Base-by-base conservation (phyloP, 441 rosid species). In the Lepidium campestre region DNA sequence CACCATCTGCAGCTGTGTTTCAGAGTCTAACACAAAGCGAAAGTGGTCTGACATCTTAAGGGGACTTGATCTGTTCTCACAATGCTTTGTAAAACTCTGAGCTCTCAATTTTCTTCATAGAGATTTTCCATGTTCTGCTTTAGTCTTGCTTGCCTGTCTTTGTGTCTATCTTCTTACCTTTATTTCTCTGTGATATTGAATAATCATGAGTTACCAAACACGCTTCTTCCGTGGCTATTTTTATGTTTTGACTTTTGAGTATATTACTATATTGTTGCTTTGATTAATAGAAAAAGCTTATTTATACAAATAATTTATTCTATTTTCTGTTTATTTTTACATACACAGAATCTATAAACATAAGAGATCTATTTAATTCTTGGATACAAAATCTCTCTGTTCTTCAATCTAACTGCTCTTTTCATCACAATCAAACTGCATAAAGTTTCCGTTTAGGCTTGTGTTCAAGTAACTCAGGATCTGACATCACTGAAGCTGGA, bases 371-470 rank as follows among this genome's bases (percentile, higher is more conserved):
- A 4, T 57, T 40, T 65, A 58, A 65, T 65, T 65, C 14, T 20
- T 32, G 10, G 19, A 35, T 53, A 62, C 69, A 56, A 35, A 57
- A 48, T 10, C 67, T 57, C 76, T 72, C 27, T 49, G 48, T 49
- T 65, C 65, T 55, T 40, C n/a, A 54, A 19, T 39, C 5, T 12
- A 46, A 18, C 13, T 44, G 11, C 47, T 53, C 12, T 54, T 35
- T 59, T 20, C 68, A 52, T 23, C 35, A 3, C 13, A 72, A 56
- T 82, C 78, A 92, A 54, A 89, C 85, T 6, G 91, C 98, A 62
- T 86, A 89, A 39, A 92, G 82, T 76, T 81, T 87, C 78, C 80
- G 73, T 58, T 65, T 80, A 35, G 40, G 46, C 49, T 91, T 95
- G 23, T 70, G 75, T 50, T 78, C 80, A 66, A 81, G 47, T 37